Base-by-base conservation (phyloP, 345 rosid genomes). In the Aquilaria malaccensis region DNA sequence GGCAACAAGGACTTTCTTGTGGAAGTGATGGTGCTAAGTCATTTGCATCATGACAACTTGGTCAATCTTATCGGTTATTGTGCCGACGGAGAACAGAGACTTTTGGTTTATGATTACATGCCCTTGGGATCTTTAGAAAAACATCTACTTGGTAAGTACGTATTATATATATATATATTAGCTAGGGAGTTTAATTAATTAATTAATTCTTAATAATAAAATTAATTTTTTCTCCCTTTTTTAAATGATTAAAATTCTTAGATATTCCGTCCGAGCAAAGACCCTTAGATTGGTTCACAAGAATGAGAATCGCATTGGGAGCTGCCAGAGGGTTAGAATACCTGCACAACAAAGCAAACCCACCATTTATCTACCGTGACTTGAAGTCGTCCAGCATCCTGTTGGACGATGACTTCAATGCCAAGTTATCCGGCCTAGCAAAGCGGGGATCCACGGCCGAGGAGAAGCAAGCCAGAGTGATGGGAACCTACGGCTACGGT, bases 1-100 rank as follows among this genome's bases (percentile, higher is more conserved):
- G 78, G 74, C 29, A 58, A 67, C 61, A 74, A 67, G 54, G 77
- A 74, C 56, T 74, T 74, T 61, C 67, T 69, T n/a, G 58, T 45
- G 2, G 74, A 74, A 50, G 78, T 74, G n/a, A 30, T 45, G 50
- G 60, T 50, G 62, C 43, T 74, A 55, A 70, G 74, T 45, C 68
- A 52, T 9, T 11, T 74, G 31, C 68, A 70, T 62, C 78, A 74
- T 22, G 61, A 62, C 10, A 74, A 69, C 48, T 59, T 74, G 2
- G 74, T 74, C 33, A 66, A 69, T 14, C 73, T 74, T 33, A n/a
- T 74, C 10, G 77, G 77, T 2, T 69, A 58, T 43, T 58, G 61
- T 41, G 61, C 61, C 31, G 61, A 58, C 7, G 50, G 61, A 15
- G 61, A 58, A 37, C 50, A 58, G 13, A 58, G 61, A 10, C 61